These are phyloP conservation scores for Hypomontagnella monticulosa DNA, from an alignment of 495 filamentous ascomycete genomes.

Conservation along the genomic window DNA sequence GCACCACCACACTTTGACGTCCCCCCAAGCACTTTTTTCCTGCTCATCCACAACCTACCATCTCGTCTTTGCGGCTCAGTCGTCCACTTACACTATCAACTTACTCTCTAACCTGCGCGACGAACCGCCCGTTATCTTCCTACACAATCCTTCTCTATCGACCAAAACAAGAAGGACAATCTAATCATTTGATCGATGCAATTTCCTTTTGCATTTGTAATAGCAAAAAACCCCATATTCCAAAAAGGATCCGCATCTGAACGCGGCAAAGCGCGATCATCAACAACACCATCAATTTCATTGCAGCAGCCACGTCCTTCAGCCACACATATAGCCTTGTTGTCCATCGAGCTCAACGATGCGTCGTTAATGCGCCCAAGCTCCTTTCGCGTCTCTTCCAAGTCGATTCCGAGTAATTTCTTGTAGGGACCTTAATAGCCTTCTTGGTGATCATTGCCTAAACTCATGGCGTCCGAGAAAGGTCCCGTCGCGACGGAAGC, in stretches of 20 bases:
- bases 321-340: constrained; percentile 59
- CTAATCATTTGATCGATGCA: constrained; percentile 1
- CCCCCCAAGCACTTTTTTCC: constrained; percentile 45
- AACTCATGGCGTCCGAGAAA: constrained; percentile 57
- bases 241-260: constrained; percentile 28
- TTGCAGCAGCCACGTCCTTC: constrained; percentile 58
- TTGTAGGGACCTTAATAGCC: constrained; percentile 36
- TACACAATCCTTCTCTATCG: background rate
- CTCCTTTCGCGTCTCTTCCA: constrained; percentile 34
- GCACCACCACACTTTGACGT: constrained; percentile 50
- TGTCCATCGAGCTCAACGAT: constrained; percentile 51
- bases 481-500: constrained; percentile 56
- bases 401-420: constrained; percentile 33
- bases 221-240: constrained; percentile 3
- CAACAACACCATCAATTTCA: constrained; percentile 44
- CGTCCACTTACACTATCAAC: constrained; percentile 44
- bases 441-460: constrained; percentile 24
- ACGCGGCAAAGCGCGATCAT: constrained; percentile 41
- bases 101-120: constrained; percentile 25
- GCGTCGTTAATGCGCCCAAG: constrained; percentile 51
- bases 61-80: constrained; percentile 50
- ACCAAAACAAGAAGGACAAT: background rate
- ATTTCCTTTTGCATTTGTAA: constrained; percentile 17
- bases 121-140: constrained; percentile 23
- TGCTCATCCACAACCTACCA: constrained; percentile 48